Evolutionary conservation across 2,329 filamentous ascomycete genomes (phyloP), one percentile per base, ranked within the genome.

Genomic region (Trichoderma atrobrunneum): DNA sequence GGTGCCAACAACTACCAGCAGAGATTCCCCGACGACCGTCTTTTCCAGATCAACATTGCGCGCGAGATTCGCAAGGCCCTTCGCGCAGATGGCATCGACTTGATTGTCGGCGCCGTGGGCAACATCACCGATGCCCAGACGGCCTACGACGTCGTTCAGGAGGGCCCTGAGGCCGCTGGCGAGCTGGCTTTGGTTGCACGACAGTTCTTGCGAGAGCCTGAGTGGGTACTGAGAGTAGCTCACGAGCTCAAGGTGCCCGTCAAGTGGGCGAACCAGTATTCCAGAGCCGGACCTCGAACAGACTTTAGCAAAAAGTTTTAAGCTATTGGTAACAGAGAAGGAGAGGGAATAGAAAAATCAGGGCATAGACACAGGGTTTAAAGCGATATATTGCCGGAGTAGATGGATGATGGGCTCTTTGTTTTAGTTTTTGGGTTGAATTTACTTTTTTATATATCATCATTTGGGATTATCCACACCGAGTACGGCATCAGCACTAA

Each of bases 121-220:
- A 84, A 88, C 72, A 92, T 97, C 76, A 90, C 87, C 48, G 87
- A 87, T 34, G 92, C 90, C 2, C 87, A 90, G 76, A 87, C 91
- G 79, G 94, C 93, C 7, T 87, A 90, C 70, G 81, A 81, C 1
- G 82, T 85, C 75, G 88, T 83, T 72, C 91, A 90, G 78, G 82
- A 84, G 70, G 82, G 79, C 18, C 72, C 59, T 5, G 73, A 72
- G 10, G 70, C 74, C 43, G 69, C 75, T 39, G 88, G 87, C 1
- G 94, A 98, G 78, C 80, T 95, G n/a, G 89, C 91, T 0, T 85
- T 95, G 21, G 86, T 92, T 1, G 95, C 89, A 0, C 86, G 93
- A 71, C 91, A 92, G 78, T 96, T 96, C 81, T 86, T 97, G 82
- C 89, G 93, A 79, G 93, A 97, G 78, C 92, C 94, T 0, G 90